These are phyloP conservation scores for Yarrowia osloensis DNA, from an alignment of 805 yeast genomes.

Conservation along the genomic window DNA sequence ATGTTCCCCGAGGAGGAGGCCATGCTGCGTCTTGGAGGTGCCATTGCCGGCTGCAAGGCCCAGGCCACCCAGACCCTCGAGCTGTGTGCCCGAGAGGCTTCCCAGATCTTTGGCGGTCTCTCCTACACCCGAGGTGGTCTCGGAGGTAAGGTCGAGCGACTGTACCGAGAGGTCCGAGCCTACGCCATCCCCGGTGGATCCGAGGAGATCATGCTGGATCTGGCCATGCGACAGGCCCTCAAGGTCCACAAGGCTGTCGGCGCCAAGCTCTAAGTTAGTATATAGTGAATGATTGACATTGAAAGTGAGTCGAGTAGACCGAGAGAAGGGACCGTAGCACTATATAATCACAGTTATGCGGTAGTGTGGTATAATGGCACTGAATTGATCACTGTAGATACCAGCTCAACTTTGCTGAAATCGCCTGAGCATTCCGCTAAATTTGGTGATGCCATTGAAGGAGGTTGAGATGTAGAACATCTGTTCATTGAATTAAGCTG, in stretches of 20 bases:
- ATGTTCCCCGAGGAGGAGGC: conserved; percentile 43
- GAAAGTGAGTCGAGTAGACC: background rate
- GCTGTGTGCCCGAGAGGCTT: conserved; percentile 49
- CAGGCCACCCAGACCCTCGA: conserved; percentile 47
- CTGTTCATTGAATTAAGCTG: no score
- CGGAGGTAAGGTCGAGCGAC: conserved; percentile 48
- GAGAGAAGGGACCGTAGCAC: no score
- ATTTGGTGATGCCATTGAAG: no score
- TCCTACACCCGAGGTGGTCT: conserved; percentile 49
- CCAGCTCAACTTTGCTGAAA: no score
- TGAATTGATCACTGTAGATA: no score
- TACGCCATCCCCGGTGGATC: conserved; percentile 51
- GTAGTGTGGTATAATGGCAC: no score
- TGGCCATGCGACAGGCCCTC: conserved; percentile 46
- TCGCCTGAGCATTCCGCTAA: no score
- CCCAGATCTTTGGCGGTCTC: conserved; percentile 49
- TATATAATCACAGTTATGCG: no score
- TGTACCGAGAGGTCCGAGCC: conserved; percentile 50
- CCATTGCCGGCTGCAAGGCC: conserved; percentile 49
- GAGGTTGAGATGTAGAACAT: no score
- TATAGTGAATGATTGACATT: conserved; percentile 15
- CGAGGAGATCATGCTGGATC: conserved; percentile 49
- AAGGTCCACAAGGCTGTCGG: conserved; percentile 47
- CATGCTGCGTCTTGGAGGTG: conserved; percentile 46
- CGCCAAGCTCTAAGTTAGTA: conserved; percentile 43